Conservation (phyloP, 305 asterid species). For the Withania somnifera region DNA sequence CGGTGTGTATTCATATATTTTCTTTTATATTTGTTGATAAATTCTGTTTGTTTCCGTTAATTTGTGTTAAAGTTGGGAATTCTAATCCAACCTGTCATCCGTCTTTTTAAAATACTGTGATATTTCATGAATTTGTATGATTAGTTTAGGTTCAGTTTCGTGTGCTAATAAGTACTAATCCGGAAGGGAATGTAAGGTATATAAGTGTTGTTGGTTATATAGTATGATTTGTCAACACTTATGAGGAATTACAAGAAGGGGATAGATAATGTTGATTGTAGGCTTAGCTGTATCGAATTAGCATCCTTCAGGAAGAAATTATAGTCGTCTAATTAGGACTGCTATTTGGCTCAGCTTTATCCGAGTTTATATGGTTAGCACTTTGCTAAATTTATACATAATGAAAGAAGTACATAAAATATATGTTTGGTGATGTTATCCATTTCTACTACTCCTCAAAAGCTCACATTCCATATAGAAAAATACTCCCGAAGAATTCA, state of each 20-base stretch:
- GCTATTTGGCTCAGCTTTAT: too few species aligned
- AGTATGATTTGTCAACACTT: too few species aligned
- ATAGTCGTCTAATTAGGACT: neutral
- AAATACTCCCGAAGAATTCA: neutral
- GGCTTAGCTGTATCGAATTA: neutral
- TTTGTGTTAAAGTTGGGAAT: neutral
- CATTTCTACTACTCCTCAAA: neutral
- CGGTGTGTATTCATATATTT: conserved; percentile 21
- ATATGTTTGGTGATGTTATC: neutral
- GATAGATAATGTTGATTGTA: neutral
- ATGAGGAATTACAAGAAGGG: neutral
- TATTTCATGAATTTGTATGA: neutral
- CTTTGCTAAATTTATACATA: neutral
- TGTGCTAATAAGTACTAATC: neutral
- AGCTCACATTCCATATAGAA: neutral
- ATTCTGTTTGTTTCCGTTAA: neutral
- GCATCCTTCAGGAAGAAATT: neutral
- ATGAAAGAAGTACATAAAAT: neutral
- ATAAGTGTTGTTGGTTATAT: neutral
- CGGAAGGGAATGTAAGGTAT: neutral
- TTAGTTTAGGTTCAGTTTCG: neutral
- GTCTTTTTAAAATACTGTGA: neutral
- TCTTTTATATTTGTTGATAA: neutral
- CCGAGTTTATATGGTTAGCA: neutral
- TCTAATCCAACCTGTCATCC: neutral